Evolutionary conservation across 1,284 basidiomycete genomes (phyloP), one percentile per base, ranked within the genome.

Genomic region (Chondrostereum purpureum): DNA sequence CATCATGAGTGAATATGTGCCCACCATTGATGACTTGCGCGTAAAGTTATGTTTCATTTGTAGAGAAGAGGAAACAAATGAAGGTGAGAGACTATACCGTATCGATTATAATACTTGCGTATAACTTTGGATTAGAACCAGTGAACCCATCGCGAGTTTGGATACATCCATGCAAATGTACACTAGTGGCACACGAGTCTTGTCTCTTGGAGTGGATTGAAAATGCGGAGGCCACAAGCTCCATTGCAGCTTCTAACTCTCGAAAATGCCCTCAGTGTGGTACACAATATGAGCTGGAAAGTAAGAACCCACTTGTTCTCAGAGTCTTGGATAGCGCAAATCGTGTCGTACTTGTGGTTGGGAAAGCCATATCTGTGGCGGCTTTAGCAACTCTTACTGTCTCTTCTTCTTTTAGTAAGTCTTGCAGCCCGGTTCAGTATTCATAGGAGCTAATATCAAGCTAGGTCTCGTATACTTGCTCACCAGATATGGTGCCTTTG

Each of bases 211-310:
- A 78, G 48, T 89, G 87, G 87, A 83, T 89, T 35, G 72, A 77
- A 47, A 71, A 80, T 19, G 72, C 84, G 5, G 80, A 87, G 54
- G 65, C 70, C 31, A 76, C 69, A 42, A 53, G 74, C 5, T 63
- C 68, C 14, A 41, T 34, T n/a, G 20, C 70, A n/a, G 69, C 76
- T 13, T 58, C 67, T 2, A 81, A 82, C 53, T 80, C 83, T 0
- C 71, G 85, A 46, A 83, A 85, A 55, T 91, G 88, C 55, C 87
- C 88, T 0, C 88, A 89, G 53, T 90, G 87, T 51, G 72, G 77
- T 3, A 67, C 77, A 0, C 57, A 58, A 24, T 90, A 89, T 58
- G 73, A 79, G 54, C 60, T 89, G 39, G 73, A 78, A 50, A 85
- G 84, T 61, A 62, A 78, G 2, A 75, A 78, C 37, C 79, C 80